A percentile compares a stretch with the other conserved stretches of the same genome.
Evolutionary conservation across 75 land plant species (phyloP).

Genomic region (Sequoia sempervirens): DNA sequence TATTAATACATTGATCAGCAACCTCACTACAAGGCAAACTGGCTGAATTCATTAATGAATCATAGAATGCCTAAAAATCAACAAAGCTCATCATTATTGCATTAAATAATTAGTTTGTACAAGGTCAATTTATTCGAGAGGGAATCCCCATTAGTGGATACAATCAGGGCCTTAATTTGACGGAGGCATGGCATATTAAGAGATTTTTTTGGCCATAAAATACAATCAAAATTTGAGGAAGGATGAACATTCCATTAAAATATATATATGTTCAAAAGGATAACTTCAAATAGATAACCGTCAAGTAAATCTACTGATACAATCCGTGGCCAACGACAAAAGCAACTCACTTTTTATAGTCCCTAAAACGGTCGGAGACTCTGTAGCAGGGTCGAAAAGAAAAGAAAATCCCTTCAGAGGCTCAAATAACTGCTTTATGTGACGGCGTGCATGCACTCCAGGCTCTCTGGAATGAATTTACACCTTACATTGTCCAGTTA

Average conservation of each 20-base stretch:
- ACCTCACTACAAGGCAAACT: neutral
- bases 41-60: neutral
- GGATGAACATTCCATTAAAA: too few relatives aligned
- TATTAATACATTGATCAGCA: too few relatives aligned
- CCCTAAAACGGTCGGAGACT: neutral
- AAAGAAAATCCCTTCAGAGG: neutral
- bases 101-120: neutral
- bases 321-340: neutral
- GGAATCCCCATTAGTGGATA: neutral
- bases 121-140: neutral
- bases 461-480: too few relatives aligned
- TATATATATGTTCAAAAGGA: too few relatives aligned
- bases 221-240: too few relatives aligned
- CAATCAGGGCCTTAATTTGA: neutral
- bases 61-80: neutral
- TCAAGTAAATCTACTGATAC: too few relatives aligned
- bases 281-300: too few relatives aligned
- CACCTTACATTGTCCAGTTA: too few relatives aligned
- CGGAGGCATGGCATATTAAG: too few relatives aligned
- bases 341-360: neutral
- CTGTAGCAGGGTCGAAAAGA: neutral
- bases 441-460: too few relatives aligned
- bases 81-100: neutral
- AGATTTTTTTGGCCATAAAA: too few relatives aligned
- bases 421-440: too few relatives aligned